Percentiles rank a stretch among this genome's conserved stretches.
These are phyloP conservation scores for Quercus robur DNA, from an alignment of 306 rosid genomes.

Conservation along the genomic window DNA sequence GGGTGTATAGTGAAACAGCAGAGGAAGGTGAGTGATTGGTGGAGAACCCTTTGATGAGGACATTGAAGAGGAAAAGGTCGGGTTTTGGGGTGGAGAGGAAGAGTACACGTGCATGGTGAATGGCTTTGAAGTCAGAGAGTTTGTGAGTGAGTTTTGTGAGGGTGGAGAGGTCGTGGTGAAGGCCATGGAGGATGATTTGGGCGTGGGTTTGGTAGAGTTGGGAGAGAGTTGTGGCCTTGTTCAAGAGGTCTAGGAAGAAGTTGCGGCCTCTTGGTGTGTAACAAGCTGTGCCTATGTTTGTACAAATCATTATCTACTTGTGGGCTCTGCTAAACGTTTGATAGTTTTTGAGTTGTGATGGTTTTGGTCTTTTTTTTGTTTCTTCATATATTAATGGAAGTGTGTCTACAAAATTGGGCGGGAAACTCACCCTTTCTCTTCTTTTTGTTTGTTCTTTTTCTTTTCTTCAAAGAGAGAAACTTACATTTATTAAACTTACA, in stretches of 20 bases:
- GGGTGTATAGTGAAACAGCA: conserved; percentile 57
- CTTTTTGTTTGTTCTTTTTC: background rate
- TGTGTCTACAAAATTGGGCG: background rate
- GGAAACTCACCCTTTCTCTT: background rate
- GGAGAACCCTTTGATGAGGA: conserved; percentile 67
- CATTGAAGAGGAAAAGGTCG: conserved; percentile 84
- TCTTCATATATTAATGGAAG: background rate
- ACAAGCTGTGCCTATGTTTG: conserved; percentile 21
- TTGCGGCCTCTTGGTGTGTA: conserved; percentile 33
- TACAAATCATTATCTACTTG: conserved; percentile 30
- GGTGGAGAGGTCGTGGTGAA: conserved; percentile 61
- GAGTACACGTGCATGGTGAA: conserved; percentile 56
- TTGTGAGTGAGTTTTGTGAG: conserved; percentile 82
- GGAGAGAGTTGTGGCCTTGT: conserved; percentile 39
- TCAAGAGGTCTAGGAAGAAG: conserved; percentile 50
- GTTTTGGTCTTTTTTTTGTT: too few species aligned
- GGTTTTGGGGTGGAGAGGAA: conserved; percentile 64
- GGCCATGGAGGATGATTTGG: conserved; percentile 67
- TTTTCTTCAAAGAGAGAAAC: background rate
- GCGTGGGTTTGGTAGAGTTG: conserved; percentile 72
- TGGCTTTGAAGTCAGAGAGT: conserved; percentile 69
- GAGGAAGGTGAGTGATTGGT: conserved; percentile 41
- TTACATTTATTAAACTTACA: too few species aligned
- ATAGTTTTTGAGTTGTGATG: background rate
- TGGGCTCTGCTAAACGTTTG: background rate